Base-by-base conservation (phyloP, 106 monocot genomes). In the Allium fistulosum region DNA sequence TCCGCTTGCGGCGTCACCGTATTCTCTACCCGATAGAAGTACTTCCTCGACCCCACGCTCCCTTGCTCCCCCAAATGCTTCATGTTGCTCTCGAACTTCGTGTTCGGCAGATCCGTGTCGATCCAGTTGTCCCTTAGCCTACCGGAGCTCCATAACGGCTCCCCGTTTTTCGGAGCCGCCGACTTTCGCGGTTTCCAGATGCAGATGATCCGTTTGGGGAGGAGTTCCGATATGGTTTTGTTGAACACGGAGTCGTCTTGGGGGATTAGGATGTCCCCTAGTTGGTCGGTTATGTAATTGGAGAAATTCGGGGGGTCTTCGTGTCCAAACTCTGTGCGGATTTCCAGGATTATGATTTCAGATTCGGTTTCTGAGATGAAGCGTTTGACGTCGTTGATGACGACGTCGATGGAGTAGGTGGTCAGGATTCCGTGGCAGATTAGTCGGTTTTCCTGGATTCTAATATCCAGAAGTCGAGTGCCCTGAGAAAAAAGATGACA, bases 1-100 rank as follows among this genome's bases (percentile, higher is more conserved):
- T 92, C 96, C 7, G 88, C 75, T 79, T 92, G 81, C 60, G 96
- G 92, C 56, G 96, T 96, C 16, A 69, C 86, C 48, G 92, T 96
- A 79, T 96, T 96, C 88, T 96, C 96, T 45, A 96, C 92, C 65
- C 96, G 60, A 72, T 96, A 96, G 51, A 92, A 86, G 75, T 77
- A 88, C 71, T 76, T 91, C 69, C 95, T 70, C 47, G 11, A 68
- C 14, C 68, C 16, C 11, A 58, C 78, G 14, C 84, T 78, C 27
- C 74, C 58, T 75, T 96, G 96, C 74, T 84, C 63, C 16, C 69
- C 61, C 18, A 92, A 49, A 26, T 71, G 64, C 70, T 84, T 83
- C 84, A 92, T 74, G 71, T 96, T 96, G 76, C 80, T 91, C 61
- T 96, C 91, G 57, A 96, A 88, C 72, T 96, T 96, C 13, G 85